These are phyloP conservation scores for Lactarius hatsudake DNA, from an alignment of 768 basidiomycete genomes.

Conservation along the genomic window DNA sequence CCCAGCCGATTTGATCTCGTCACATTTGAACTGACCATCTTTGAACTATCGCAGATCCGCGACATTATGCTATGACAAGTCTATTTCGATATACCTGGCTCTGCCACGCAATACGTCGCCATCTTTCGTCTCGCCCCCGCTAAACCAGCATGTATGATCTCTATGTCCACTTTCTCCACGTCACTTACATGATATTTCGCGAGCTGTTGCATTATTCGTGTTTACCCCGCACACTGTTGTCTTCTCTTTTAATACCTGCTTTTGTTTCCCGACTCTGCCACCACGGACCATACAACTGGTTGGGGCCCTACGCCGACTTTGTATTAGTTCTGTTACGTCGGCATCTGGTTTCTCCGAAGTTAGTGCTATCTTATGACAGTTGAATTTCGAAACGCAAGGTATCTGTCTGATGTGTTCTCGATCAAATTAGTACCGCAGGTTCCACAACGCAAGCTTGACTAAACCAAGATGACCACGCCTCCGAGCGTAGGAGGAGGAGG, in stretches of 20 bases:
- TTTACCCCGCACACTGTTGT: background rate
- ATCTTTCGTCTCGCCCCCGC: background rate
- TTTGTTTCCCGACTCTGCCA: background rate
- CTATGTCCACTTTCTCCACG: background rate
- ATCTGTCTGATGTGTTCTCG: background rate
- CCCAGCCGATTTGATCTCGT: slow-evolving; percentile 7
- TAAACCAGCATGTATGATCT: slow-evolving; percentile 5
- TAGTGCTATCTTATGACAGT: background rate
- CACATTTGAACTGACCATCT: slow-evolving; percentile 15
- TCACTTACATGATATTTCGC: background rate
- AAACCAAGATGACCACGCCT: background rate
- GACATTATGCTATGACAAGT: slow-evolving; percentile 47
- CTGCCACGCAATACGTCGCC: no score
- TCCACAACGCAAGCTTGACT: background rate
- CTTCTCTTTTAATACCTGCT: background rate
- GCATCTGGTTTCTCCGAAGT: slow-evolving; percentile 9
- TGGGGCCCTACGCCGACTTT: background rate
- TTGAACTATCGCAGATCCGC: slow-evolving; percentile 42
- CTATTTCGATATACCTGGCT: background rate
- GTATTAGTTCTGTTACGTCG: slow-evolving; percentile 5
- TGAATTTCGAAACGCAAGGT: background rate
- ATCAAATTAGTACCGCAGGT: background rate
- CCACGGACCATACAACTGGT: background rate
- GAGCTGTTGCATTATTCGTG: background rate
- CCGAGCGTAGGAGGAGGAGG: background rate